A percentile compares a stretch with the other conserved stretches of the same genome.
Conservation (phyloP, 78 protist genomes). For the Dictyostelium brefeldianum region DNA sequence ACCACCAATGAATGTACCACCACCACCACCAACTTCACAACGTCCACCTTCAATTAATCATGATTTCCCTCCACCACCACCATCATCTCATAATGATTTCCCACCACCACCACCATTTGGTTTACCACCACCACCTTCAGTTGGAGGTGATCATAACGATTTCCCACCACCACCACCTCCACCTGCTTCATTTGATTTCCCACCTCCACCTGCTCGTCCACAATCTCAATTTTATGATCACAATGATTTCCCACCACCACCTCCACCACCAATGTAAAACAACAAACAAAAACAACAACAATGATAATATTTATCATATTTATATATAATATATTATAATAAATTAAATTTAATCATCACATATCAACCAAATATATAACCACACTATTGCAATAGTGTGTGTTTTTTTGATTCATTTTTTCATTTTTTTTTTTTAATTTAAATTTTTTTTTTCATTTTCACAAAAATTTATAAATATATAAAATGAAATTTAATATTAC, state of each 20-base stretch:
- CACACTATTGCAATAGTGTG: too few relatives aligned
- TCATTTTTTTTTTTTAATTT: too few relatives aligned
- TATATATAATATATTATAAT: too few relatives aligned
- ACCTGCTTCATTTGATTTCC: background rate
- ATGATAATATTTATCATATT: background rate
- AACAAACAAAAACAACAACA: background rate
- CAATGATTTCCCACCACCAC: constrained; percentile 38
- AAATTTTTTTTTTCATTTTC: too few relatives aligned
- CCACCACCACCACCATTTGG: constrained; percentile 14
- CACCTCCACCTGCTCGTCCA: constrained; percentile 3
- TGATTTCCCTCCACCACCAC: constrained; percentile 36
- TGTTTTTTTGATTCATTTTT: too few relatives aligned
- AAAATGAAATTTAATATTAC: background rate
- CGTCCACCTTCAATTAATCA: background rate
- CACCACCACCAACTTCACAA: constrained; percentile 26
- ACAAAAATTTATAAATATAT: background rate
- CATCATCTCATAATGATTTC: background rate
- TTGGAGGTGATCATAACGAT: background rate
- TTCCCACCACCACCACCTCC: constrained; percentile 11
- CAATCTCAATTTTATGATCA: constrained; percentile 28
- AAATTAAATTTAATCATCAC: too few relatives aligned
- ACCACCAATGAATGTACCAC: constrained; percentile 18
- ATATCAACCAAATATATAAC: too few relatives aligned
- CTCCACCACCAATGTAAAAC: constrained; percentile 4
- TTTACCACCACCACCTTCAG: constrained; percentile 3